Evolutionary conservation across 2,329 filamentous ascomycete genomes (phyloP).

Genomic region (Fusarium sp.): DNA sequence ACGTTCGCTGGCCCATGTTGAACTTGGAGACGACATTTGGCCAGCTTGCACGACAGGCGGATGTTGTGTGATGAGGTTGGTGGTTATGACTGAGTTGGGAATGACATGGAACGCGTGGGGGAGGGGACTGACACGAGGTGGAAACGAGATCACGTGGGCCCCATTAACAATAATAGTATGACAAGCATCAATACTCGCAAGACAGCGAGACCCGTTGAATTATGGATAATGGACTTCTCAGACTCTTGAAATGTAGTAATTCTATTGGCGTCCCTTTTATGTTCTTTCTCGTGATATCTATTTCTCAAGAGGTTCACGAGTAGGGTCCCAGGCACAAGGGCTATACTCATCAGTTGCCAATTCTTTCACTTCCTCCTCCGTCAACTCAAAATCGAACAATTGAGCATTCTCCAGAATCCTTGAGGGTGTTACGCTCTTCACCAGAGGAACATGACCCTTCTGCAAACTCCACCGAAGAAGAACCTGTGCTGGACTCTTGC

Average conservation of each 20-base stretch:
- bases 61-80: neutral
- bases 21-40: constrained; percentile 34
- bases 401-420: constrained; percentile 73
- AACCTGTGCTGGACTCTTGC: constrained; percentile 79
- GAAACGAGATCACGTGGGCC: constrained; percentile 43
- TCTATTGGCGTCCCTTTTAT: neutral
- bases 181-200: neutral
- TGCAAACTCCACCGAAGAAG: constrained; percentile 85
- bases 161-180: constrained; percentile 11
- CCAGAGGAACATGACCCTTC: constrained; percentile 77
- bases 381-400: constrained; percentile 66
- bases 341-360: constrained; percentile 63
- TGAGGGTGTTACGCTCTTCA: constrained; percentile 76
- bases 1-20: constrained; percentile 56
- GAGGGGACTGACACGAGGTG: constrained; percentile 33
- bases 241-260: neutral
- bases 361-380: constrained; percentile 61
- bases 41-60: neutral
- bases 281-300: constrained; percentile 18
- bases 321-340: constrained; percentile 68
- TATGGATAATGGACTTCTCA: too few relatives aligned
- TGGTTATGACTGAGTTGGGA: neutral
- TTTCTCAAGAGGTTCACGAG: constrained; percentile 57
- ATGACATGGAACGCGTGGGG: constrained; percentile 25
- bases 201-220: neutral